These are phyloP conservation scores for Euphorbia corollata DNA, from an alignment of 441 rosid species.

Conservation along the genomic window DNA sequence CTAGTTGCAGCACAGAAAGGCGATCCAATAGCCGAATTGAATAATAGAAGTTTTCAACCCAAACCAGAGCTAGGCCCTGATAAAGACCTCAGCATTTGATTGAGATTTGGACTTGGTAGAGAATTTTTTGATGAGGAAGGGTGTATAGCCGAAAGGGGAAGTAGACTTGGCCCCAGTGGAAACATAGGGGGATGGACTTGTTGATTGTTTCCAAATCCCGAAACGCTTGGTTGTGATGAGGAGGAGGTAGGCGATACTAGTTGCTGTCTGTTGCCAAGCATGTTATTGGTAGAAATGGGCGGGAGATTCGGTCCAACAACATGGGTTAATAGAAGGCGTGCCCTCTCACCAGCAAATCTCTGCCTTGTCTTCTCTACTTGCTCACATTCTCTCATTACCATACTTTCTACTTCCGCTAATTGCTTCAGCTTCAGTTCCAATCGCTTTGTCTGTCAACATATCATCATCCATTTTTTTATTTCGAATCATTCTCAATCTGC, in stretches of 20 bases:
- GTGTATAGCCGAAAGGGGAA: constrained; percentile 66
- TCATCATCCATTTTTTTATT: no score
- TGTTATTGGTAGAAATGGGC: no score
- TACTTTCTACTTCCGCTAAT: constrained; percentile 87
- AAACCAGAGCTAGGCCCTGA: constrained; percentile 63
- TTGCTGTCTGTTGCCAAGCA: constrained; percentile 36
- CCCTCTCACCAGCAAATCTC: constrained; percentile 65
- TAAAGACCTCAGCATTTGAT: constrained; percentile 52
- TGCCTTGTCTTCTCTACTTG: constrained; percentile 90
- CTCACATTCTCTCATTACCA: constrained; percentile 87
- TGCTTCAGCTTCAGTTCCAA: constrained; percentile 94
- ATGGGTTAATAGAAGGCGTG: constrained; percentile 52
- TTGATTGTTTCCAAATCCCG: constrained; percentile 51
- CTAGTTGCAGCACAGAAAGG: constrained; percentile 16
- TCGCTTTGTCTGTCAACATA: constrained; percentile 58
- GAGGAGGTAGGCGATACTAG: constrained; percentile 46
- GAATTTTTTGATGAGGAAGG: no score
- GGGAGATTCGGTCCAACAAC: no score
- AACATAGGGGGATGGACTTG: constrained; percentile 55
- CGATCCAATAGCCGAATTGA: constrained; percentile 8
- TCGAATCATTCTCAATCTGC: no score
- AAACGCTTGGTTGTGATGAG: constrained; percentile 50
- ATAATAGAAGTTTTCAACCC: constrained; percentile 26
- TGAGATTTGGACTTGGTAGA: constrained; percentile 42
- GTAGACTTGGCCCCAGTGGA: constrained; percentile 64